Conservation (phyloP, 768 basidiomycete genomes). For the Leccinellum rugosiceps region DNA sequence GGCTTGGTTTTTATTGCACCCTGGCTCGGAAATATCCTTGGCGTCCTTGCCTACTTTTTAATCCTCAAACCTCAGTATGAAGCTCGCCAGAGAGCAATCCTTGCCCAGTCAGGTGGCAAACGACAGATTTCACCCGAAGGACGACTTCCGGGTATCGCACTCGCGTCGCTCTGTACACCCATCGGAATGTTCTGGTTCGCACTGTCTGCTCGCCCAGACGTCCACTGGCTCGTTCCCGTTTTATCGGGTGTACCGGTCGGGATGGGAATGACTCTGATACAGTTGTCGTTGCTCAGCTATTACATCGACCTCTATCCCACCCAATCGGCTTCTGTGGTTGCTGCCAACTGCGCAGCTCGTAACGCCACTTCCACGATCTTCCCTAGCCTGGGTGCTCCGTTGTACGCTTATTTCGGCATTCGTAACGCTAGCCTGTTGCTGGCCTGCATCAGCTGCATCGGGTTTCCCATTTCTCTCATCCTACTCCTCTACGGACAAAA, state of each 20-base stretch:
- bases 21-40: constrained; percentile 22
- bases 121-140: constrained; percentile 18
- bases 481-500: constrained; percentile 14
- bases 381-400: constrained; percentile 17
- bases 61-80: constrained; percentile 24
- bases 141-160: constrained; percentile 18
- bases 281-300: constrained; percentile 23
- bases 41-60: constrained; percentile 21
- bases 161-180: constrained; percentile 19
- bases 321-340: constrained; percentile 22
- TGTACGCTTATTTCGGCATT: constrained; percentile 19
- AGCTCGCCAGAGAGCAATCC: constrained; percentile 10
- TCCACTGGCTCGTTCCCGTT: constrained; percentile 22
- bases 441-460: constrained; percentile 20
- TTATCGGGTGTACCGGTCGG: constrained; percentile 26
- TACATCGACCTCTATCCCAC: constrained; percentile 28
- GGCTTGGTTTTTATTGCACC: constrained; percentile 23
- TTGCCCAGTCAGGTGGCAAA: constrained; percentile 16
- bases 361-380: constrained; percentile 12
- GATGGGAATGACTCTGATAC: constrained; percentile 27
- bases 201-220: constrained; percentile 16
- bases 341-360: constrained; percentile 22
- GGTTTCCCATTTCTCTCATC: constrained; percentile 15
- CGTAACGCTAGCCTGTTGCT: constrained; percentile 18
- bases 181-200: constrained; percentile 29